phyloP scores from a whole-genome alignment of 768 basidiomycete genomes.

The Tylopilus plumbeoviolaceoides region DNA sequence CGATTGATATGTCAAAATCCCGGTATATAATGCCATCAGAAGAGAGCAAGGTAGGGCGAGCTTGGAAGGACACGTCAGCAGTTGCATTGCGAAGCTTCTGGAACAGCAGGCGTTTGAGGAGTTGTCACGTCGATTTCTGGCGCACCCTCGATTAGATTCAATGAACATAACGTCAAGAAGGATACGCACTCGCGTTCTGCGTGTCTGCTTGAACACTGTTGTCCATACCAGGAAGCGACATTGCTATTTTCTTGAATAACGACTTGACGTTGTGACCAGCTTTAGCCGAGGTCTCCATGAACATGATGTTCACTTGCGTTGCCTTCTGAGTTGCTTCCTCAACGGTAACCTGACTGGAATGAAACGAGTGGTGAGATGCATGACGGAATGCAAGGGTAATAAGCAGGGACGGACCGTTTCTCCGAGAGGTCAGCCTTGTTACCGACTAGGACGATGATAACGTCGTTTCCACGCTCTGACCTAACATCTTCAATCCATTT shows the following conservation, averaged over 20 bases:
- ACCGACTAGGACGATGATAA: conserved; percentile 96
- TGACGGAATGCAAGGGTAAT: neutral
- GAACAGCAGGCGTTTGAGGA: conserved; percentile 60
- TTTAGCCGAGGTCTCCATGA: conserved; percentile 99
- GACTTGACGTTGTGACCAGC: conserved; percentile 99
- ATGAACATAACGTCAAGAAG: neutral
- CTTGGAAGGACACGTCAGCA: conserved; percentile 46
- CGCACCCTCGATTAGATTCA: conserved; percentile 1
- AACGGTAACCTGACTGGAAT: conserved; percentile 91
- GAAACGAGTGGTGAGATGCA: conserved; percentile 9
- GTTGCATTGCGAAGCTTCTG: conserved; percentile 83
- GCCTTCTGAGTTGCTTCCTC: conserved; percentile 94
- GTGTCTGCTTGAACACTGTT: conserved; percentile 63
- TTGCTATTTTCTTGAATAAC: conserved; percentile 98
- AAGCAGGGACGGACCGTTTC: conserved; percentile 68
- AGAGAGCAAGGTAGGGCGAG: neutral
- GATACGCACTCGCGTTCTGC: conserved; percentile 44
- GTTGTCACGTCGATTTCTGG: conserved; percentile 92
- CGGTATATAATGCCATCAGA: conserved; percentile 25
- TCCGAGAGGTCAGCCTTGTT: conserved; percentile 99
- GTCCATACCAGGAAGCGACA: conserved; percentile 96
- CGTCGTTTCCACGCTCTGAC: conserved; percentile 94
- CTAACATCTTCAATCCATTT: conserved; percentile 99
- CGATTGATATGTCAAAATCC: conserved; percentile 21
- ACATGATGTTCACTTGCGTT: conserved; percentile 90